phyloP scores from a whole-genome alignment of 2,329 filamentous ascomycete genomes.

The Pseudogymnoascus verrucosus region DNA sequence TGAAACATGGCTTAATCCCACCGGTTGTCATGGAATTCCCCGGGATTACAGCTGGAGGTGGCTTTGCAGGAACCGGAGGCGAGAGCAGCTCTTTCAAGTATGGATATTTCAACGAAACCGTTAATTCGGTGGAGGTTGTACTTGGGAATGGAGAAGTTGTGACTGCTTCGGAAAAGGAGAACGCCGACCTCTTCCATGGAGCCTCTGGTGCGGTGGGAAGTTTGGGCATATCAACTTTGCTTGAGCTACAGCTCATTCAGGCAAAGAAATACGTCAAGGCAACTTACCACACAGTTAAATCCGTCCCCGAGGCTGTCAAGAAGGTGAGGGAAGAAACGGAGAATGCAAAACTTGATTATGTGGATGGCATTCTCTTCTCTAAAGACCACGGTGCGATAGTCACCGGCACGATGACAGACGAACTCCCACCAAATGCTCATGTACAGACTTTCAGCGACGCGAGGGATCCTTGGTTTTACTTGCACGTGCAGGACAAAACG shows the following conservation, averaged over 20 bases:
- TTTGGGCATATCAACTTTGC: conserved; percentile 50
- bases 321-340: conserved; percentile 31
- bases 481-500: conserved; percentile 44
- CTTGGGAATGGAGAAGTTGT: conserved; percentile 49
- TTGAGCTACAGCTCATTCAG: conserved; percentile 48
- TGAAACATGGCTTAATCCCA: conserved; percentile 48
- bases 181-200: conserved; percentile 48
- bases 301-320: conserved; percentile 36
- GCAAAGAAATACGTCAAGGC: conserved; percentile 48
- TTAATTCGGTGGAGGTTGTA: conserved; percentile 56
- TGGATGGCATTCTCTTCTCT: conserved; percentile 51
- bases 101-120: conserved; percentile 57
- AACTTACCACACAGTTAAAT: conserved; percentile 41
- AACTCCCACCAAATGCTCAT: conserved; percentile 15
- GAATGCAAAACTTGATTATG: conserved; percentile 41
- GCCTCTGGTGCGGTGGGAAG: conserved; percentile 53
- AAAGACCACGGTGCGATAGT: conserved; percentile 43
- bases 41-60: conserved; percentile 60
- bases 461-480: conserved; percentile 57
- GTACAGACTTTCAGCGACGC: conserved; percentile 41
- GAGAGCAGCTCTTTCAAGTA: conserved; percentile 60
- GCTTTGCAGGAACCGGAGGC: conserved; percentile 57
- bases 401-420: conserved; percentile 42
- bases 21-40: conserved; percentile 66
- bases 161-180: conserved; percentile 37